A percentile compares a stretch with the other conserved stretches of the same genome.
phyloP scores from a whole-genome alignment of 2,329 filamentous ascomycete genomes.

The Scedosporium apiospermum region DNA sequence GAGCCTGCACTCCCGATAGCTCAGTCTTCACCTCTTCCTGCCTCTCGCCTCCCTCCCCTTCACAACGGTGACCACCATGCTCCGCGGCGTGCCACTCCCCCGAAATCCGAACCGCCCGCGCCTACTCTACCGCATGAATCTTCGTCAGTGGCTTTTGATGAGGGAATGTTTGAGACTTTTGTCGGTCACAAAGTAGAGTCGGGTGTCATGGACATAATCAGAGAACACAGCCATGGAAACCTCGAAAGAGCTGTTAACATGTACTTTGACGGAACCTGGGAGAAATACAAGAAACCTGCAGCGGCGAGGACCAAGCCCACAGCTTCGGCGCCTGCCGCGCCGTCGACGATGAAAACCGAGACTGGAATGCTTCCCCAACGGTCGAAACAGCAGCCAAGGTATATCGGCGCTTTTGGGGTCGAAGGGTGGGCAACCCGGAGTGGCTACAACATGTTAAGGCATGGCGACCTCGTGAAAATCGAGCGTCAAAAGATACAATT shows the following conservation, averaged over 20 bases:
- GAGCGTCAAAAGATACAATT: constrained; percentile 72
- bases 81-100: constrained; percentile 9
- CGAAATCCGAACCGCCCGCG: constrained; percentile 7
- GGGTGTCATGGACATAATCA: constrained; percentile 39
- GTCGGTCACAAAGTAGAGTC: constrained; percentile 46
- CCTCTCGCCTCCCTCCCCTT: constrained; percentile 11
- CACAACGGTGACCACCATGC: constrained; percentile 14
- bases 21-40: constrained; percentile 9
- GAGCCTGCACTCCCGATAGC: background rate
- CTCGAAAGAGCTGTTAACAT: constrained; percentile 58
- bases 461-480: constrained; percentile 76
- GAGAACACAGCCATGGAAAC: constrained; percentile 44
- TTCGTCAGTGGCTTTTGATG: constrained; percentile 38
- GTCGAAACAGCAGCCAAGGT: constrained; percentile 36
- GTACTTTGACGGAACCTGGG: constrained; percentile 63
- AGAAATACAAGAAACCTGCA: constrained; percentile 20
- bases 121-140: constrained; percentile 14
- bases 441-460: constrained; percentile 62
- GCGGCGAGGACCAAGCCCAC: constrained; percentile 20
- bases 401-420: constrained; percentile 85
- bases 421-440: constrained; percentile 88
- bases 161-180: constrained; percentile 47
- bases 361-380: background rate
- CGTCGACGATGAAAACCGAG: background rate
- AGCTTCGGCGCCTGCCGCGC: background rate